Conservation (phyloP, 1,284 basidiomycete species). For the Apiotrichum laibachii region DNA sequence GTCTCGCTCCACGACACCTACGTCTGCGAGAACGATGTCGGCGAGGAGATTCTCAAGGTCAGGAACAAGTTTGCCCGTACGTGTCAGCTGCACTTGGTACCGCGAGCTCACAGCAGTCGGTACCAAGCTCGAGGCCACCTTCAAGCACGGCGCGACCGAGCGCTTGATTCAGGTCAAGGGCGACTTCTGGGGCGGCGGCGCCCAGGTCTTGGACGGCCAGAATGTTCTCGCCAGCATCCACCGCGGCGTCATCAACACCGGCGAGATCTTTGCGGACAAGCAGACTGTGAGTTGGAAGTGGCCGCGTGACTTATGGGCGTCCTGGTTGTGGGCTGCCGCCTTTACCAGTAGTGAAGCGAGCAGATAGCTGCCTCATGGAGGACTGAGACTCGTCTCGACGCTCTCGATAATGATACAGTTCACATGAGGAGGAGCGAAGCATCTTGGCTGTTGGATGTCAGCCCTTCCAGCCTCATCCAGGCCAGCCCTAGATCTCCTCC, state of each 20-base stretch:
- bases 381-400: too few species aligned
- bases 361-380: background rate
- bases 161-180: slow-evolving; percentile 36
- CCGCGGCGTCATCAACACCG: slow-evolving; percentile 35
- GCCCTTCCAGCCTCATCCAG: too few species aligned
- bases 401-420: too few species aligned
- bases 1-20: slow-evolving; percentile 36
- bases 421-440: too few species aligned
- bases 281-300: slow-evolving; percentile 39
- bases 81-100: slow-evolving; percentile 14
- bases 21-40: slow-evolving; percentile 34
- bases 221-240: slow-evolving; percentile 43
- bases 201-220: slow-evolving; percentile 31
- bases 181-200: slow-evolving; percentile 44
- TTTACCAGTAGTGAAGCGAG: too few species aligned
- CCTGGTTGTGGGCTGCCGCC: too few species aligned
- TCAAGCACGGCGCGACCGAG: slow-evolving; percentile 28
- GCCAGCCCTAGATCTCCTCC: too few species aligned
- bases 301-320: too few species aligned
- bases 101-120: slow-evolving; percentile 26
- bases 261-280: slow-evolving; percentile 38
- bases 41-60: slow-evolving; percentile 39
- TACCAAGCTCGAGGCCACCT: slow-evolving; percentile 43
- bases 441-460: too few species aligned
- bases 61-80: slow-evolving; percentile 36